phyloP scores from a whole-genome alignment of 2,329 filamentous ascomycete species.

The Beauveria sp. region DNA sequence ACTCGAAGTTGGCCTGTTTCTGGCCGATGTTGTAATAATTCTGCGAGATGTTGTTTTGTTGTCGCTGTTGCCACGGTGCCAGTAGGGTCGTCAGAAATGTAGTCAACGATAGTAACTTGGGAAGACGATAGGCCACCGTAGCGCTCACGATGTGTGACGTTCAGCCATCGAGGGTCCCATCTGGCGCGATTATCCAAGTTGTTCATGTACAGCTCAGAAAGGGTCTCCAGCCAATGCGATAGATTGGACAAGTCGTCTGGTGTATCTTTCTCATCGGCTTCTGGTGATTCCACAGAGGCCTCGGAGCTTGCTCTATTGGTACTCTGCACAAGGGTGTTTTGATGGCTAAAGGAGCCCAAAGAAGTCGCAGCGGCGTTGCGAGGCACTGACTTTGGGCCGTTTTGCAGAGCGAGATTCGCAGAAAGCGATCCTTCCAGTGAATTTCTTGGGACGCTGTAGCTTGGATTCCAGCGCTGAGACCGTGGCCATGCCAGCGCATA shows the following conservation, averaged over 20 bases:
- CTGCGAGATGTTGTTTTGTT: constrained; percentile 15
- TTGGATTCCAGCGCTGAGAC: constrained; percentile 21
- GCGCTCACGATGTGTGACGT: constrained; percentile 18
- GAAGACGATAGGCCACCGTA: constrained; percentile 16
- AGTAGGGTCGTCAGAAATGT: constrained; percentile 13
- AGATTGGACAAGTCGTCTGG: constrained; percentile 19
- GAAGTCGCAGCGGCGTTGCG: not conserved
- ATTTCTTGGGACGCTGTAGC: constrained; percentile 19
- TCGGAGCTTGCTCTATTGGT: not conserved
- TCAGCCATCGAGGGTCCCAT: constrained; percentile 21
- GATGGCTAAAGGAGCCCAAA: not conserved
- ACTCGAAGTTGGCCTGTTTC: constrained; percentile 15
- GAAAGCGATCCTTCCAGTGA: constrained; percentile 12
- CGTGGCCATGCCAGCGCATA: constrained; percentile 17
- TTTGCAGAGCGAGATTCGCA: not conserved
- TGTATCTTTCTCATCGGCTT: not conserved
- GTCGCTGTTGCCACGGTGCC: constrained; percentile 3
- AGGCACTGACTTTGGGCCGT: constrained; percentile 7
- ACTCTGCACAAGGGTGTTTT: constrained; percentile 11
- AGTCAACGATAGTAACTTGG: constrained; percentile 18
- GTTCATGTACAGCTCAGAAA: constrained; percentile 24
- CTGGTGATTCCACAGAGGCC: not conserved
- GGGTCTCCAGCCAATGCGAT: constrained; percentile 22
- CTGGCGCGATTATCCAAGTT: constrained; percentile 20
- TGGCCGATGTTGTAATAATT: constrained; percentile 14